Conservation (phyloP, 2,329 filamentous ascomycete species). For the Stagonosporopsis cucurbitacearum region DNA sequence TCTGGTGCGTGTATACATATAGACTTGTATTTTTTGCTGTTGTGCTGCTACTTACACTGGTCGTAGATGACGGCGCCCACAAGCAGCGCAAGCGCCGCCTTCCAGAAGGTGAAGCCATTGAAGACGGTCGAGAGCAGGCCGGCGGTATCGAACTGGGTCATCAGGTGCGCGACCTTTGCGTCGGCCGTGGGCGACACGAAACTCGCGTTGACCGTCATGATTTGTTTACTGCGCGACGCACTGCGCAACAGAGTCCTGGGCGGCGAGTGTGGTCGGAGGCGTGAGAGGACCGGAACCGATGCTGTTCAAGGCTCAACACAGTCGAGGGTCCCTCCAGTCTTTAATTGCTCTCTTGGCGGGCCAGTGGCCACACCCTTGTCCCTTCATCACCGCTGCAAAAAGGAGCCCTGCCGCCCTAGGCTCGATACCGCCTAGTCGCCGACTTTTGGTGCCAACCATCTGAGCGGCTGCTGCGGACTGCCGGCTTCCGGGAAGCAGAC, state of each 20-base stretch:
- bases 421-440: constrained; percentile 16
- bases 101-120: constrained; percentile 40
- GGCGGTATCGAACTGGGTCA: constrained; percentile 39
- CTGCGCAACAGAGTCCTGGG: constrained; percentile 6
- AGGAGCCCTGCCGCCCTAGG: constrained; percentile 12
- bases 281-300: constrained; percentile 9
- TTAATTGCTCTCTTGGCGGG: constrained; percentile 19
- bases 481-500: background rate
- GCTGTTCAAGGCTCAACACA: constrained; percentile 10
- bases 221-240: background rate
- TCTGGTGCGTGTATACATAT: background rate
- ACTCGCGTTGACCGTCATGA: constrained; percentile 48
- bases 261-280: constrained; percentile 7
- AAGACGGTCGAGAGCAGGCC: constrained; percentile 43
- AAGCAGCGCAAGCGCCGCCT: constrained; percentile 64
- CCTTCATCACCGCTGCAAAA: constrained; percentile 8
- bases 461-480: background rate
- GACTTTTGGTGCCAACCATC: constrained; percentile 7
- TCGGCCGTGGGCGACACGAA: constrained; percentile 51
- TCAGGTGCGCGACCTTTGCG: constrained; percentile 43
- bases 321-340: constrained; percentile 13
- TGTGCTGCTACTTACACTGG: constrained; percentile 71
- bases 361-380: constrained; percentile 7
- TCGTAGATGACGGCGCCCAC: constrained; percentile 83
- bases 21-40: too few species aligned